Base-by-base conservation (phyloP, 257 asterid genomes). In the Gardenia jasminoides region DNA sequence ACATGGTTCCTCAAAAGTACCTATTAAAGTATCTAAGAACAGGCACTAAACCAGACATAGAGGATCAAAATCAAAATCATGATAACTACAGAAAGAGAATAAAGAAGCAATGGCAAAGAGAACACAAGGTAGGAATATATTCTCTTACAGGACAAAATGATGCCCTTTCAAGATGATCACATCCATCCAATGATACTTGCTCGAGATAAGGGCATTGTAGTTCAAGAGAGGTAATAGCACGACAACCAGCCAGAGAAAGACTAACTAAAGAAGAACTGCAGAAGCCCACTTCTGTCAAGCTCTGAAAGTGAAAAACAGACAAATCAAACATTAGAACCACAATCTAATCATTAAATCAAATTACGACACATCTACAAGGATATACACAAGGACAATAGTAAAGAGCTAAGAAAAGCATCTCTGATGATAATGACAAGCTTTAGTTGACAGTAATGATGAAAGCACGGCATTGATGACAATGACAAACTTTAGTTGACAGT, bases 171-270 rank as follows among this genome's bases (percentile, higher is more conserved):
- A 96, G 99, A 88, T 92, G 99, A 84, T 96, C 99, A 64, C 99
- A 96, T 75, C 97, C 98, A 88, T 92, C 98, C 67, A 96, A 86
- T 19, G 99, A 90, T 58, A 93, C 92, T 81, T 90, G 84, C 87
- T 96, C 97, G 6, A 96, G 99, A 82, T 72, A 84, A 71, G 97
- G 93, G 85, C 99, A 96, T 80, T 48, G 84, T 75, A 96, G 92
- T 78, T 89, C 94, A 77, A 96, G 96, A 85, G 88, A 85, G 72
- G 96, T 89, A 82, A 96, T 70, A 83, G 91, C 97, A 84, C 97
- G 98, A 79, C 98, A 96, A 87, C 97, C 98, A 78, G 93, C 91
- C 82, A 96, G 98, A 74, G 99, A 96, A 50, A 96, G 97, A 85
- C 89, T 86, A 77, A 87, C 86, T 76, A 96, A 85, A 74, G 98